These are phyloP conservation scores for Kalmusia sp. DNA, from an alignment of 2,329 filamentous ascomycete species.

Conservation along the genomic window DNA sequence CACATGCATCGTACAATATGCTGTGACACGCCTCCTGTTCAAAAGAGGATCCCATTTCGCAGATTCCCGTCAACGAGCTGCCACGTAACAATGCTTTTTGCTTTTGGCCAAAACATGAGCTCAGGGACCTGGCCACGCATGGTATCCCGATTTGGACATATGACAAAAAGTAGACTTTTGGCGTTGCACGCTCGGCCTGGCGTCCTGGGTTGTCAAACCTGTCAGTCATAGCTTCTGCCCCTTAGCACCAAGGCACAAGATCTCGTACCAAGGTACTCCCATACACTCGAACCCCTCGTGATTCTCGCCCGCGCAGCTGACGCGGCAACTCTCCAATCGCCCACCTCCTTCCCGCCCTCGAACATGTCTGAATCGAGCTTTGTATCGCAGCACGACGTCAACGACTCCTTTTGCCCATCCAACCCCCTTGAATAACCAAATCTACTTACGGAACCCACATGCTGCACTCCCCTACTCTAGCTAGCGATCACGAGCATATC, in stretches of 20 bases:
- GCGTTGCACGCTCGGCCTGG: not conserved
- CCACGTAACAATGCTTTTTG: not conserved
- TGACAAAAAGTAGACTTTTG: not conserved
- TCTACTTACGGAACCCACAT: no score
- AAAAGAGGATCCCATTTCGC: not conserved
- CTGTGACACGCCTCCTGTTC: not conserved
- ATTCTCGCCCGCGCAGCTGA: not conserved
- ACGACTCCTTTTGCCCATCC: not conserved
- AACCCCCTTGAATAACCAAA: not conserved
- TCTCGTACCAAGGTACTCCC: not conserved
- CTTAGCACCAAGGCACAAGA: not conserved
- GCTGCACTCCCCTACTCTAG: no score
- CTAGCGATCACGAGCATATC: no score
- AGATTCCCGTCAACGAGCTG: not conserved
- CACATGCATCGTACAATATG: not conserved
- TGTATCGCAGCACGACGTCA: not conserved
- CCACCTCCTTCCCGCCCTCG: not conserved
- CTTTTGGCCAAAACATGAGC: not conserved
- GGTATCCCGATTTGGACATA: not conserved
- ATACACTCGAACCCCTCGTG: not conserved
- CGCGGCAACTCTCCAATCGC: not conserved
- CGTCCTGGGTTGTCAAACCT: slow-evolving; percentile 1
- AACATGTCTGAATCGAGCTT: no score
- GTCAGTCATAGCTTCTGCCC: slow-evolving; percentile 3
- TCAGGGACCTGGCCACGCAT: not conserved